Base-by-base conservation (phyloP, 2,329 filamentous ascomycete species). In the Ophiostoma sp. region DNA sequence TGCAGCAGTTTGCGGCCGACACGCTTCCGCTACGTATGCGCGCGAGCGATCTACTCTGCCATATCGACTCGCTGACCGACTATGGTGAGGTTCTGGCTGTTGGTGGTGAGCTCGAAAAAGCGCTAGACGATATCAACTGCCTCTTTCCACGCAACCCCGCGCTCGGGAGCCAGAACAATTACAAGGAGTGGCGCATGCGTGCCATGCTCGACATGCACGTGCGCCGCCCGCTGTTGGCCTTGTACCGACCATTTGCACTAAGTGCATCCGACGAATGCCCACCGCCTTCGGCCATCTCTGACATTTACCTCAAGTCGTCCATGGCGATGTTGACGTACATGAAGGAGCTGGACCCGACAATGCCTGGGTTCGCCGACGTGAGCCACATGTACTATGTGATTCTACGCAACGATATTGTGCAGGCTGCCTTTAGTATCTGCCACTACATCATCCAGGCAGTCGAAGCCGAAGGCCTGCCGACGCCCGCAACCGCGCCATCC, bases 281-380 rank as follows among this genome's bases (percentile, higher is more conserved):
- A 11, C 76, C 78, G 5, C 82, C 84, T 69, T 38, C 68, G 1
- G 69, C 70, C 12, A 84, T 86, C 45, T 79, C 82, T 64, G 79
- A 82, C 40, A 78, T 81, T 5, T 86, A 85, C 70, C 75, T 86
- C 47, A 79, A 82, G 65, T 85, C 83, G 0, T 85, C 82, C 2
- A 84, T 85, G 79, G 79, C 82, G 16, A 79, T 86, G n/a, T 76
- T 85, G 64, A 82, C 80, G 14, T 85, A 84, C 69, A 76, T 85
- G 62, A 83, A 85, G 70, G 83, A 85, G 70, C 74, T 85, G 5
- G 83, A 85, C 69, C 80, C 82, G 0, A 74, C 76, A 38, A 76
- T 79, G 5, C 77, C 80, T 2, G 79, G 81, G 64, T 85, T 82
- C 66, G 75, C 78, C 55, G 80, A 82, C 58, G 77, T 84, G 38